These are phyloP conservation scores for Chytriomyces sp. DNA, from an alignment of 192 early-diverging fungal species.

Conservation along the genomic window DNA sequence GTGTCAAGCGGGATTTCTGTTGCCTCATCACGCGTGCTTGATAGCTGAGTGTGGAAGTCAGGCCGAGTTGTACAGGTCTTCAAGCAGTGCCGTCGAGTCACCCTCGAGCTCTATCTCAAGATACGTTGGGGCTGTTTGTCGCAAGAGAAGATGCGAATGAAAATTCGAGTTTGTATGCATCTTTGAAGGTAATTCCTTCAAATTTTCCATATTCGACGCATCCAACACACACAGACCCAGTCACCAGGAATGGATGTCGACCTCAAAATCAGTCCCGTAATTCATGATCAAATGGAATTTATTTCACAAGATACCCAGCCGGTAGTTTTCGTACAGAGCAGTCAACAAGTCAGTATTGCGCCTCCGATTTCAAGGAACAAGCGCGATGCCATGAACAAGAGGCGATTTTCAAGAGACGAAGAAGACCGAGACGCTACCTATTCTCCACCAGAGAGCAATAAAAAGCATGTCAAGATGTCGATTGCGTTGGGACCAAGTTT, in stretches of 20 bases:
- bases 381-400: neutral
- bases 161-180: neutral
- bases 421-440: neutral
- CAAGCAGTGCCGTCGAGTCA: neutral
- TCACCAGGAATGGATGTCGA: too few species aligned
- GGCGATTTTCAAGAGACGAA: neutral
- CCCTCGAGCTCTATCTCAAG: neutral
- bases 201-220: too few species aligned
- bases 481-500: neutral
- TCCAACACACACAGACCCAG: too few species aligned
- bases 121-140: neutral
- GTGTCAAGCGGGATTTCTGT: neutral
- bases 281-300: neutral
- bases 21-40: neutral
- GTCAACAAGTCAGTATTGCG: neutral
- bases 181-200: too few species aligned
- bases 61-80: neutral
- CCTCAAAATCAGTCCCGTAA: too few species aligned
- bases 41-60: neutral
- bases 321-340: too few species aligned
- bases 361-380: neutral
- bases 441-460: neutral
- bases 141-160: neutral
- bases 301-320: neutral
- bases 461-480: slow-evolving; percentile 21